Conservation (phyloP, 2,329 filamentous ascomycete genomes). For the Cladosporium sp. region DNA sequence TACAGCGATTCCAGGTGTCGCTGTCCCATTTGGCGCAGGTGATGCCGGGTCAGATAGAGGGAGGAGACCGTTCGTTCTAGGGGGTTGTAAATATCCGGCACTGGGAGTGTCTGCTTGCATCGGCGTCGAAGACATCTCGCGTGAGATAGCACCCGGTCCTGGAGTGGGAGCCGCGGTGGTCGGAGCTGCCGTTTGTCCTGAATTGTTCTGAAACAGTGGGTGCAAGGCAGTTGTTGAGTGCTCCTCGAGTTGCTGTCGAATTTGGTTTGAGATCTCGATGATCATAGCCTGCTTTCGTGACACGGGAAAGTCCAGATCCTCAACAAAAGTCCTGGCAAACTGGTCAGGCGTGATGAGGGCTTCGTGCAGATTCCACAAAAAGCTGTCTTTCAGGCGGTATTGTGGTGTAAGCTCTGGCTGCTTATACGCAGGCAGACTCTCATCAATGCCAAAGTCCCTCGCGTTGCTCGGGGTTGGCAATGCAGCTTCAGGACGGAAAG, state of each 20-base stretch:
- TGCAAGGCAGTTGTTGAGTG: constrained; percentile 93
- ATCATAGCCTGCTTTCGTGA: constrained; percentile 59
- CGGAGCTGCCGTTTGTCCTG: constrained; percentile 24
- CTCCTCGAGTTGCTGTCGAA: constrained; percentile 90
- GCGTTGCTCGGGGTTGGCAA: constrained; percentile 60
- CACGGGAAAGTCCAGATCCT: constrained; percentile 87
- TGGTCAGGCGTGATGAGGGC: constrained; percentile 89
- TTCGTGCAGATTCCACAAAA: constrained; percentile 96
- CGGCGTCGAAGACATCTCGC: constrained; percentile 47
- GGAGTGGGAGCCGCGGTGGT: constrained; percentile 26
- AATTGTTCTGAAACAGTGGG: constrained; percentile 72
- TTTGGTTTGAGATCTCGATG: constrained; percentile 83
- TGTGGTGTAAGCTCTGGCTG: constrained; percentile 73
- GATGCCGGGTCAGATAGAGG: constrained; percentile 40
- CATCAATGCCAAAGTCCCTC: constrained; percentile 58
- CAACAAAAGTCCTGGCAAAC: constrained; percentile 84
- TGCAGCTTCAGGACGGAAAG: constrained; percentile 64
- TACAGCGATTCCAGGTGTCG: constrained; percentile 57
- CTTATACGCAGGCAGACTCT: constrained; percentile 71
- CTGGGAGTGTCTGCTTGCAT: constrained; percentile 26
- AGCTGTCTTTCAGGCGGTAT: constrained; percentile 89
- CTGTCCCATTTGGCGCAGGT: constrained; percentile 43
- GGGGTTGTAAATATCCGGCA: constrained; percentile 33
- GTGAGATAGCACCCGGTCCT: constrained; percentile 39
- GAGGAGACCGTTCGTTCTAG: constrained; percentile 46